These are phyloP conservation scores for Melocanna baccifera DNA, from an alignment of 176 grass and related monocot genomes.

Conservation along the genomic window DNA sequence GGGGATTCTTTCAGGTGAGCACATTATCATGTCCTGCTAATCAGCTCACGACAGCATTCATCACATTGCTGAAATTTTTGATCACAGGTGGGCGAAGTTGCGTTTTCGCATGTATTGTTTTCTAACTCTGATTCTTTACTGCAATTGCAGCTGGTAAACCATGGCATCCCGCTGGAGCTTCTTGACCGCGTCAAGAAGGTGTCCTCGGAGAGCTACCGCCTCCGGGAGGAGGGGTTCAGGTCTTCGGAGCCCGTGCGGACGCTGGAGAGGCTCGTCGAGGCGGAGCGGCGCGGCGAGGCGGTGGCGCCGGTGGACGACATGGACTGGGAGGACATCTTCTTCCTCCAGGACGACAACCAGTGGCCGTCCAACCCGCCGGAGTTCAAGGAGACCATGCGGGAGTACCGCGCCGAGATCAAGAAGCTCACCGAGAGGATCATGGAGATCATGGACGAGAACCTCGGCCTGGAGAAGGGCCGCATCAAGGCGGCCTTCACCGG, in stretches of 20 bases:
- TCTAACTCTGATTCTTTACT: neutral
- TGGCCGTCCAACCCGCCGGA: conserved; percentile 44
- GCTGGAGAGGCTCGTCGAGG: conserved; percentile 19
- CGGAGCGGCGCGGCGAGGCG: conserved; percentile 26
- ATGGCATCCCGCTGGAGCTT: conserved; percentile 46
- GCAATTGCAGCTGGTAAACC: conserved; percentile 40
- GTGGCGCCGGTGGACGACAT: conserved; percentile 40
- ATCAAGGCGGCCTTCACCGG: conserved; percentile 45
- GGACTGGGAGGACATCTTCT: conserved; percentile 68
- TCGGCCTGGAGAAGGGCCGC: conserved; percentile 35
- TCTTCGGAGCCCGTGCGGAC: conserved; percentile 16
- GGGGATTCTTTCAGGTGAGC: conserved; percentile 53
- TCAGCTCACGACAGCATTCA: neutral
- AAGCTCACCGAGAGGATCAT: conserved; percentile 41
- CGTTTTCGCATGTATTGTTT: neutral
- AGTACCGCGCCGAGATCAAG: conserved; percentile 50
- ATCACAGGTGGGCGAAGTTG: too few relatives aligned
- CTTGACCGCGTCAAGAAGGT: conserved; percentile 54
- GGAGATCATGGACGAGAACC: conserved; percentile 62
- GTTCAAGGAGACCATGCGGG: conserved; percentile 67
- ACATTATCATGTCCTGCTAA: neutral
- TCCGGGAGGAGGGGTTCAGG: conserved; percentile 45
- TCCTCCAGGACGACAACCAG: conserved; percentile 44
- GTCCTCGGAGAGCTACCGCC: conserved; percentile 43
- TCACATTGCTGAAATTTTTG: neutral